phyloP scores from a whole-genome alignment of 805 yeast genomes.

The Yamadazyma philogaea region DNA sequence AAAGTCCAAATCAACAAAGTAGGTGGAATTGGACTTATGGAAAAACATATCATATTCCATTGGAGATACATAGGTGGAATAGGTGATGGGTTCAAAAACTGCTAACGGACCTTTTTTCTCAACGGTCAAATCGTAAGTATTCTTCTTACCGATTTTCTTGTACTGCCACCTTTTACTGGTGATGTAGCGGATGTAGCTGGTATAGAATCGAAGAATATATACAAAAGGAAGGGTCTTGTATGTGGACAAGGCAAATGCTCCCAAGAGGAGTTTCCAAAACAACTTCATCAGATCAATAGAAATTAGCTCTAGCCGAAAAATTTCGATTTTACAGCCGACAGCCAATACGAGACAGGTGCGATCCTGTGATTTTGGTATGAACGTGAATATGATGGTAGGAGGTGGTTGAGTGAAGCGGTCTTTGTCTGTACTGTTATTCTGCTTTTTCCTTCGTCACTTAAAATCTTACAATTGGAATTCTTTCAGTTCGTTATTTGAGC shows the following conservation, averaged over 20 bases:
- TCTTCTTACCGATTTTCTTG: conserved; percentile 19
- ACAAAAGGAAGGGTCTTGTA: conserved; percentile 68
- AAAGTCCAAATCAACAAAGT: conserved; percentile 76
- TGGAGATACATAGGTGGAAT: conserved; percentile 60
- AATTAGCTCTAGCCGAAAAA: not conserved
- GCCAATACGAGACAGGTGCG: conserved; percentile 2
- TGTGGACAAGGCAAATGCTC: conserved; percentile 32
- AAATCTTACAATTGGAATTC: too few relatives aligned
- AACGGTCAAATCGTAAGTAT: conserved; percentile 33
- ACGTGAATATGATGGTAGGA: too few relatives aligned
- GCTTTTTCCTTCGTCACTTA: too few relatives aligned
- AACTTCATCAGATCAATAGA: conserved; percentile 1
- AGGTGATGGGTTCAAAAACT: conserved; percentile 43
- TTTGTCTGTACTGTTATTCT: too few relatives aligned
- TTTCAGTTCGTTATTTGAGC: too few relatives aligned
- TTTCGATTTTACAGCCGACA: conserved; percentile 1
- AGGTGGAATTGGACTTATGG: conserved; percentile 86
- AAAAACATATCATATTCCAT: conserved; percentile 82
- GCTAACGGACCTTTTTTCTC: conserved; percentile 20
- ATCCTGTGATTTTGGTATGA: conserved; percentile 1
- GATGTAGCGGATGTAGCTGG: conserved; percentile 40
- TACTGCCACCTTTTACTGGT: conserved; percentile 31
- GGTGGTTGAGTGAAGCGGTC: too few relatives aligned
- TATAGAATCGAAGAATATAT: conserved; percentile 62
- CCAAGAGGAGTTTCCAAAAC: conserved; percentile 8